Percentiles rank a stretch among this genome's conserved stretches.
These are phyloP conservation scores for Oidiodendron maius DNA, from an alignment of 495 filamentous ascomycete genomes.

Conservation along the genomic window DNA sequence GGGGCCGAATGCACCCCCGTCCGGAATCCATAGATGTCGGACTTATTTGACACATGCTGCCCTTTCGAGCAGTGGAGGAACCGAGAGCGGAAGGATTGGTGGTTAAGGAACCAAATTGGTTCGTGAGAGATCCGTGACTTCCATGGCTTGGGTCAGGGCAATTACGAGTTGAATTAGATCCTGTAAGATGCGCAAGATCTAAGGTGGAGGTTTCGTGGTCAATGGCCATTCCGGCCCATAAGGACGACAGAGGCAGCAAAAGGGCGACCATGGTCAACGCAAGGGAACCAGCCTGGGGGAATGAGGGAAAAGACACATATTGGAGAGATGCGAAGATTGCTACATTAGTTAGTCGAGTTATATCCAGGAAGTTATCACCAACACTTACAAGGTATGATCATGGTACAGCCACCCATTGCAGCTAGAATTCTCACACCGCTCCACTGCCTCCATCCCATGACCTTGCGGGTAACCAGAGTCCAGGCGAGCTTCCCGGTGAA, in stretches of 20 bases:
- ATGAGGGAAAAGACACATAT: constrained; percentile 33
- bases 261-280: constrained; percentile 63
- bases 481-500: constrained; percentile 67
- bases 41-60: background rate
- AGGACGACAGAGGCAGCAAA: constrained; percentile 72
- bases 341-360: constrained; percentile 23
- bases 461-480: constrained; percentile 50
- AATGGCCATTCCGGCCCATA: constrained; percentile 54
- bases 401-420: constrained; percentile 69
- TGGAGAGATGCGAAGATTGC: constrained; percentile 67
- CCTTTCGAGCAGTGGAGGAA: constrained; percentile 4
- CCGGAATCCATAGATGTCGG: background rate
- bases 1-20: background rate
- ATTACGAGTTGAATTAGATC: background rate
- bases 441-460: constrained; percentile 52
- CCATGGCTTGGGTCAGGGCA: background rate
- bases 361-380: background rate
- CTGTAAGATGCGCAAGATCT: constrained; percentile 2
- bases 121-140: background rate
- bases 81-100: background rate
- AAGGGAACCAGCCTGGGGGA: constrained; percentile 55
- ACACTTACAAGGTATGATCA: constrained; percentile 70
- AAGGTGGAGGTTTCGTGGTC: background rate
- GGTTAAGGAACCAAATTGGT: background rate
- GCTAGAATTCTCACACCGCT: constrained; percentile 67